These are phyloP conservation scores for Beta macrorhiza DNA, from an alignment of 179 eudicot genomes.

Conservation along the genomic window DNA sequence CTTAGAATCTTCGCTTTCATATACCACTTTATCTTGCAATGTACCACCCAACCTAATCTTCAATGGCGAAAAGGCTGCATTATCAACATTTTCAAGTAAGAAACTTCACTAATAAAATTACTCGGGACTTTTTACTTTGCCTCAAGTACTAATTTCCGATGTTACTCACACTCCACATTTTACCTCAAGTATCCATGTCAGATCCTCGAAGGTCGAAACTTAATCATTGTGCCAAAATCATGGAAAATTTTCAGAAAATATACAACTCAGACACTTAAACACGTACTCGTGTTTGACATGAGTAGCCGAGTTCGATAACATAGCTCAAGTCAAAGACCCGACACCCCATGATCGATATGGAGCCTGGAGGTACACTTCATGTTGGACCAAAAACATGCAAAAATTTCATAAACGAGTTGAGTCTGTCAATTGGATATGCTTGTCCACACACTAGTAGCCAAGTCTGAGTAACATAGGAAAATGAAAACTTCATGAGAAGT, in stretches of 20 bases:
- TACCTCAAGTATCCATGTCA: too few relatives aligned
- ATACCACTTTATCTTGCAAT: constrained; percentile 74
- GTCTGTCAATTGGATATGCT: background rate
- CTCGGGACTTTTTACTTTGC: background rate
- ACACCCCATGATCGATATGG: background rate
- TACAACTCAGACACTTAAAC: background rate
- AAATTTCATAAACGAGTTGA: background rate
- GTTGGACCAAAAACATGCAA: background rate
- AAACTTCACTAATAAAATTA: background rate
- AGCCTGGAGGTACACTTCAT: background rate
- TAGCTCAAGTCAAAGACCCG: background rate
- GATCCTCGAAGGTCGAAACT: too few relatives aligned
- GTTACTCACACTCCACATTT: background rate
- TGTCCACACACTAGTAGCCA: background rate
- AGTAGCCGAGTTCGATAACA: background rate
- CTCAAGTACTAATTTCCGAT: background rate
- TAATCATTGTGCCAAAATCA: too few relatives aligned
- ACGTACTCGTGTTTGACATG: background rate
- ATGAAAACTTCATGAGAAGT: background rate
- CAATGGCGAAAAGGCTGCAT: constrained; percentile 85
- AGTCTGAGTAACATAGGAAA: background rate
- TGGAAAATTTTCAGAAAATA: too few relatives aligned
- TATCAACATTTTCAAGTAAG: constrained; percentile 13
- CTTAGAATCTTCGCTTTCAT: constrained; percentile 49
- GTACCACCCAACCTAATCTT: constrained; percentile 90